phyloP scores from a whole-genome alignment of 305 asterid species.

The Fraxinus sp. region DNA sequence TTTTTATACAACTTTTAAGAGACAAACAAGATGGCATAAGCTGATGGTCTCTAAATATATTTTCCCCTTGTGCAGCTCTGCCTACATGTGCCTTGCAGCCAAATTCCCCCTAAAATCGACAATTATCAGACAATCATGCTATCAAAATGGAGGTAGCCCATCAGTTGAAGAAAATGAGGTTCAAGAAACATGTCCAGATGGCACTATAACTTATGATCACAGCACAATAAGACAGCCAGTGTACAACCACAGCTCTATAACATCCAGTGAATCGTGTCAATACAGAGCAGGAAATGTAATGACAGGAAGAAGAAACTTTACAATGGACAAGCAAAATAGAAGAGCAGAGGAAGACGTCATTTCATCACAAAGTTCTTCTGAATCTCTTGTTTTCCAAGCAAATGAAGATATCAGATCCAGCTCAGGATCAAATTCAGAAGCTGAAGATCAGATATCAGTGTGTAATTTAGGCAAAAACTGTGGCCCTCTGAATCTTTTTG shows the following conservation, averaged over 20 bases:
- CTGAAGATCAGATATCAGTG: constrained; percentile 45
- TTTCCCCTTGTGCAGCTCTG: constrained; percentile 64
- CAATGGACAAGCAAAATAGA: constrained; percentile 33
- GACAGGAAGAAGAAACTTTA: constrained; percentile 26
- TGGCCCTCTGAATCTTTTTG: constrained; percentile 32
- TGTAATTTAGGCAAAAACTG: constrained; percentile 40
- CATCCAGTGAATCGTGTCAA: constrained; percentile 38
- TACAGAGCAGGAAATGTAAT: constrained; percentile 31
- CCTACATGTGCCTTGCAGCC: constrained; percentile 88
- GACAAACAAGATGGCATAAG: constrained; percentile 15
- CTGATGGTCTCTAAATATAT: constrained; percentile 8
- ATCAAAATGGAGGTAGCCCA: constrained; percentile 32
- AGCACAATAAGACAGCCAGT: constrained; percentile 38
- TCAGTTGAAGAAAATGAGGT: constrained; percentile 53
- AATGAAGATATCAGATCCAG: constrained; percentile 70
- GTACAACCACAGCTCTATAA: constrained; percentile 36
- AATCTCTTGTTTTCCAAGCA: constrained; percentile 61
- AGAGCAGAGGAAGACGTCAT: constrained; percentile 59
- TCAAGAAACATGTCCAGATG: constrained; percentile 68
- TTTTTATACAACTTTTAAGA: background rate
- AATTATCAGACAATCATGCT: constrained; percentile 27
- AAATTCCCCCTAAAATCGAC: constrained; percentile 59
- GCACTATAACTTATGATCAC: constrained; percentile 43
- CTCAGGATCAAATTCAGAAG: constrained; percentile 79
- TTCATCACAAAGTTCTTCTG: constrained; percentile 80